Conservation (phyloP, 75 land plant genomes). For the Pinus tabuliformis region DNA sequence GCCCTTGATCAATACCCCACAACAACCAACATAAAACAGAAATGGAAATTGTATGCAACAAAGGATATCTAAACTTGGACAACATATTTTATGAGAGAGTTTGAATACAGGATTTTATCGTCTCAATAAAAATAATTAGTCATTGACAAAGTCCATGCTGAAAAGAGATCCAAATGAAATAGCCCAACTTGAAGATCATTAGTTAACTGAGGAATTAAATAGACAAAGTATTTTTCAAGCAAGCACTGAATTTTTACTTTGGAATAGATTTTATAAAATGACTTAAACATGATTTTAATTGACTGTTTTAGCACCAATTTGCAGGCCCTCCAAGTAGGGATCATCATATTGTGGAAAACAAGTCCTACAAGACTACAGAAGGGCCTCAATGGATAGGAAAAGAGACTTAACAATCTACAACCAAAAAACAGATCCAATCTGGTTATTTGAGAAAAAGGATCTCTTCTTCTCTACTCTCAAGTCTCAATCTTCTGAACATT, state of each 20-base stretch:
- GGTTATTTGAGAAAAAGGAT: too few relatives aligned
- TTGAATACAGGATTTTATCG: not conserved
- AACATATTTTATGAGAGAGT: not conserved
- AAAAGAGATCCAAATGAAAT: not conserved
- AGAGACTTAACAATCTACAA: not conserved
- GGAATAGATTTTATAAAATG: not conserved
- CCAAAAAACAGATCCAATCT: not conserved
- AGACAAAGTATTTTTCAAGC: not conserved
- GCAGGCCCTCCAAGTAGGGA: not conserved
- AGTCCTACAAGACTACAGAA: not conserved
- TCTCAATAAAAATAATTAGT: not conserved
- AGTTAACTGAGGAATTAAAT: not conserved
- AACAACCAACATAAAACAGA: conserved; percentile 5
- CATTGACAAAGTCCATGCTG: not conserved
- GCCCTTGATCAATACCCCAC: not conserved
- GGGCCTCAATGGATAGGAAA: not conserved
- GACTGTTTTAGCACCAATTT: not conserved
- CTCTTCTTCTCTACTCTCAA: too few relatives aligned
- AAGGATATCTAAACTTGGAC: not conserved
- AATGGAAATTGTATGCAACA: not conserved
- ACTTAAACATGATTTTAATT: not conserved
- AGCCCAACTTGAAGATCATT: not conserved
- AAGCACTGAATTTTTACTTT: not conserved
- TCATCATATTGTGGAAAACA: not conserved
- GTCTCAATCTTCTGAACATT: not conserved